Percentiles rank a stretch among this genome's conserved stretches.
Conservation (phyloP, 176 grass and related monocot species). For the Areca catechu region DNA sequence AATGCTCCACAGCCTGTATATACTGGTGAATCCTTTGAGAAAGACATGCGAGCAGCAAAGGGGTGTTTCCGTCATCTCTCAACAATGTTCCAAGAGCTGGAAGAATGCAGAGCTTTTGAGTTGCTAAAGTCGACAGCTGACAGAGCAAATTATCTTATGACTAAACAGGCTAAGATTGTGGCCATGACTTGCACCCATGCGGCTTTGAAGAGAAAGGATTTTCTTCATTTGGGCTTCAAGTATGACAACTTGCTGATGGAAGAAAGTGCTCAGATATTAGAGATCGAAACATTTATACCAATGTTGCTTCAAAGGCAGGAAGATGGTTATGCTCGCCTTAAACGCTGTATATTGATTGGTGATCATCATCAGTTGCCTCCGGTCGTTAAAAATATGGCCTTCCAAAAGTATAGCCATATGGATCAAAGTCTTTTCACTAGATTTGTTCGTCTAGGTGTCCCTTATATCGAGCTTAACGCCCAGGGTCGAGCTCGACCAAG, state of each 20-base stretch:
- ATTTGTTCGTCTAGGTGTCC: slow-evolving; percentile 92
- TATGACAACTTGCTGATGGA: slow-evolving; percentile 99
- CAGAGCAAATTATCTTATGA: slow-evolving; percentile 96
- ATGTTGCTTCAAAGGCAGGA: slow-evolving; percentile 93
- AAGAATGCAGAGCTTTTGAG: slow-evolving; percentile 98
- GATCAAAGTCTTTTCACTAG: slow-evolving; percentile 91
- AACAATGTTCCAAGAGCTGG: slow-evolving; percentile 89
- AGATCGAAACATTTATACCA: slow-evolving; percentile 97
- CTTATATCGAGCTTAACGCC: slow-evolving; percentile 96
- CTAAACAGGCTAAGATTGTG: slow-evolving; percentile 97
- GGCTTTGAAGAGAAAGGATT: slow-evolving; percentile 87
- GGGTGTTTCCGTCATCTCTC: slow-evolving; percentile 95
- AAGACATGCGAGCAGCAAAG: slow-evolving; percentile 90
- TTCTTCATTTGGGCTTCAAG: slow-evolving; percentile 92
- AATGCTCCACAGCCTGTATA: slow-evolving; percentile 62
- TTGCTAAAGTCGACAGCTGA: slow-evolving; percentile 91
- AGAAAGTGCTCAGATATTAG: slow-evolving; percentile 99
- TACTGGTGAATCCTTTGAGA: slow-evolving; percentile 78
- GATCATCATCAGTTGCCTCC: slow-evolving; percentile 96
- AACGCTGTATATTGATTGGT: slow-evolving; percentile 94
- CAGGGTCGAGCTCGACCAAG: slow-evolving; percentile 88
- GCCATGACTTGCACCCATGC: slow-evolving; percentile 99
- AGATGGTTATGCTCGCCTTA: slow-evolving; percentile 84
- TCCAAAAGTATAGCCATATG: slow-evolving; percentile 99
- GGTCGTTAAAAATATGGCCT: slow-evolving; percentile 98